phyloP scores from a whole-genome alignment of 2,329 filamentous ascomycete genomes.

The Pseudocercospora fuligena region DNA sequence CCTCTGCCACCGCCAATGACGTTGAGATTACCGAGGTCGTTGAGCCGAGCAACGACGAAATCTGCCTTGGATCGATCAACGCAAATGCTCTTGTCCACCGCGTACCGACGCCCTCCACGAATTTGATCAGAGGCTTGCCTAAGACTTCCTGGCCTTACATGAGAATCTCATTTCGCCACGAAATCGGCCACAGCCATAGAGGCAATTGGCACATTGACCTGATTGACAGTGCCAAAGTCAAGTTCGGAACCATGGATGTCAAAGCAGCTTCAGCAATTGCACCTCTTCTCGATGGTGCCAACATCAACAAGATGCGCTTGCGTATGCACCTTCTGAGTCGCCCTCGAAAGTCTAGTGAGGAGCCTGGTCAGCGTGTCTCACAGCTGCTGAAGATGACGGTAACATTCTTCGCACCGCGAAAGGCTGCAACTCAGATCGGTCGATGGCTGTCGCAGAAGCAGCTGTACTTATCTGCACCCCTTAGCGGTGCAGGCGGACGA shows the following conservation, averaged over 20 bases:
- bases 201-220: constrained; percentile 64
- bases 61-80: constrained; percentile 35
- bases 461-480: constrained; percentile 69
- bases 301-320: constrained; percentile 67
- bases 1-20: constrained; percentile 31
- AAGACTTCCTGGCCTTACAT: constrained; percentile 67
- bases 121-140: constrained; percentile 16
- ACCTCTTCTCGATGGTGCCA: constrained; percentile 70
- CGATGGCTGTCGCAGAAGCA: constrained; percentile 68
- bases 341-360: constrained; percentile 66
- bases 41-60: constrained; percentile 27
- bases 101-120: constrained; percentile 24
- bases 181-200: constrained; percentile 40
- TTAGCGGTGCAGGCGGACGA: constrained; percentile 70
- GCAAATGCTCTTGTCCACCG: constrained; percentile 31
- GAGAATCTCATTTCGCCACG: constrained; percentile 69
- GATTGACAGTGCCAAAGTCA: constrained; percentile 70
- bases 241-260: constrained; percentile 77
- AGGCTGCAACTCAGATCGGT: constrained; percentile 68
- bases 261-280: constrained; percentile 70
- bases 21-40: constrained; percentile 7
- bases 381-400: constrained; percentile 68
- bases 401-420: constrained; percentile 78
- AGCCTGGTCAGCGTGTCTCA: constrained; percentile 66
- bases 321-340: constrained; percentile 73